Base-by-base conservation (phyloP, 352 stramenopile genomes). In the Globisporangium middletonii region DNA sequence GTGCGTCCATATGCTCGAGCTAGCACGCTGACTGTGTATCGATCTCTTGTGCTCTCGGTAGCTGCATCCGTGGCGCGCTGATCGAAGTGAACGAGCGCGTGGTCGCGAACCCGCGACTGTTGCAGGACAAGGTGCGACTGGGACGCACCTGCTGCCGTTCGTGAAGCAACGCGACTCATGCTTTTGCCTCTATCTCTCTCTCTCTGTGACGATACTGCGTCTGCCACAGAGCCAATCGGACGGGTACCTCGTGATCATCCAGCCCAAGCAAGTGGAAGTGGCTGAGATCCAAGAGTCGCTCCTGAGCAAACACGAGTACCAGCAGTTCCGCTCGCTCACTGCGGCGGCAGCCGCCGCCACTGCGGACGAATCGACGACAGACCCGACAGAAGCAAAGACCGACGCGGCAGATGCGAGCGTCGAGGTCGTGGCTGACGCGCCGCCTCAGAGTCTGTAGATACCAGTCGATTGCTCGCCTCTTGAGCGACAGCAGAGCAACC, bases 231-330 rank as follows among this genome's bases (percentile, higher is more conserved):
- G 69, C 33, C 67, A 86, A 27, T 88, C 83, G 35, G 80, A 92
- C 38, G 85, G 83, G 26, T 94, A 88, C 45, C 63, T 94, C 37
- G 71, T 87, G 48, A 90, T 94, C 58, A 78, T 91, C 47, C 85
- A 92, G 60, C 85, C 85, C 2, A 94, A 94, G 69, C 77, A 83
- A 9, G 64, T 73, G 4, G 85, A 94, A 55, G 63, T 92, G 0
- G 72, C 79, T 2, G 82, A 92, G 58, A 94, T 94, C 52, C 85
- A 94, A 62, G 71, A 79, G 60, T 92, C 78, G 38, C 71, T 94
- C 30, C 68, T 92, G n/a, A 78, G 71, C 30, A 90, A 92, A 62
- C 67, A 73, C 16, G 85, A 92, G 64, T 92, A 89, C 68, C 69
- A 77, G 51, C 74, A 87, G 53, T 89, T 86, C 51, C 80, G 80